Evolutionary conservation across 805 yeast genomes (phyloP).

Genomic region (Candida awuae): DNA sequence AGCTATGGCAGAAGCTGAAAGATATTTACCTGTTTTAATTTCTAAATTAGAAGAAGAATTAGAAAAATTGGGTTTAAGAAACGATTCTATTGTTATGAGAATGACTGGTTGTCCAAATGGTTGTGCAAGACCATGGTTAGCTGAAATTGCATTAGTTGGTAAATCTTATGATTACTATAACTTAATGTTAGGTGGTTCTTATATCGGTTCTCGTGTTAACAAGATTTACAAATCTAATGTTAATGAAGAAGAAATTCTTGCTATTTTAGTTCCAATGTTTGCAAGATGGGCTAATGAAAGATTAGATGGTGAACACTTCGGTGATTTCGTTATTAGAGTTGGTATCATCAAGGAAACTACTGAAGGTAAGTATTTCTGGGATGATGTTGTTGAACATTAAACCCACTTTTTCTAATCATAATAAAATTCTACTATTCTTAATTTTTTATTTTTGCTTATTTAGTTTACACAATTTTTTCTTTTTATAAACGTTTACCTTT

Average conservation of each 20-base stretch:
- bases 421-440: conserved; percentile 8
- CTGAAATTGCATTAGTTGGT: conserved; percentile 92
- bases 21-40: conserved; percentile 78
- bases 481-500: not conserved
- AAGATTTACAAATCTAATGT: conserved; percentile 82
- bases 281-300: conserved; percentile 93
- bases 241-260: conserved; percentile 82
- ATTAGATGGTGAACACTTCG: conserved; percentile 86
- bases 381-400: conserved; percentile 71
- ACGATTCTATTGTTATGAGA: conserved; percentile 91
- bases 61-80: conserved; percentile 88
- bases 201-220: conserved; percentile 85
- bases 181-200: conserved; percentile 93
- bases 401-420: conserved; percentile 27
- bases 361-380: conserved; percentile 93
- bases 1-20: conserved; percentile 98
- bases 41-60: conserved; percentile 76
- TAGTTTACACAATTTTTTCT: not conserved
- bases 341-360: conserved; percentile 85
- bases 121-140: conserved; percentile 97
- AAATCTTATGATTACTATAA: conserved; percentile 92
- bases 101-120: conserved; percentile 99
- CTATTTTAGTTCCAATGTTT: conserved; percentile 73
- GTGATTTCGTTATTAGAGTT: conserved; percentile 81
- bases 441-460: conserved; percentile 1